Conservation (phyloP, 371 early-diverging fungal genomes). For the Rhizopus stolonifer region DNA sequence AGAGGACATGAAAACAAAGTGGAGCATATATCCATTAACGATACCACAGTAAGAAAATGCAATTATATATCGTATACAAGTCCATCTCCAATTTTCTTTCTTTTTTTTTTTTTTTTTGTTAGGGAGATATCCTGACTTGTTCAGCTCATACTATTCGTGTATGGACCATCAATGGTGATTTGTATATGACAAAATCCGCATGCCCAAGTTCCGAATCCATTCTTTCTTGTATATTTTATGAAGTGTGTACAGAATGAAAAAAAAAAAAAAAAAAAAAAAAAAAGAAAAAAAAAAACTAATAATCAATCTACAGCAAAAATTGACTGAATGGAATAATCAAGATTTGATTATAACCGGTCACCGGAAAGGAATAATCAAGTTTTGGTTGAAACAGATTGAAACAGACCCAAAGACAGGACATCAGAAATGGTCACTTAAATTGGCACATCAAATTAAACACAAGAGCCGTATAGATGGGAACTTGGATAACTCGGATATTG, state of each 20-base stretch:
- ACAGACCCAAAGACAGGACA: slow-evolving; percentile 29
- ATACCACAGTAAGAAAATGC: slow-evolving; percentile 47
- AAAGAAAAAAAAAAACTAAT: too few species aligned
- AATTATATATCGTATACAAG: background rate
- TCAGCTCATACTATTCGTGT: slow-evolving; percentile 58
- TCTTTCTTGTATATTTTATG: slow-evolving; percentile 57
- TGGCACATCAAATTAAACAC: slow-evolving; percentile 33
- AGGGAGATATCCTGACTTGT: slow-evolving; percentile 75
- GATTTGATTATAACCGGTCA: slow-evolving; percentile 65
- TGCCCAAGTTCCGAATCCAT: slow-evolving; percentile 61
- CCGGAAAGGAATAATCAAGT: slow-evolving; percentile 49
- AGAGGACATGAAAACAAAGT: slow-evolving; percentile 60
- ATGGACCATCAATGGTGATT: slow-evolving; percentile 77
- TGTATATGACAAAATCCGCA: slow-evolving; percentile 55
- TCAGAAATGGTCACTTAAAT: slow-evolving; percentile 29
- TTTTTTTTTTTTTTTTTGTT: background rate
- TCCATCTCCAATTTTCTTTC: too few species aligned
- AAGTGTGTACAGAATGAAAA: slow-evolving; percentile 28
- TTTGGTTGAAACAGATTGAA: slow-evolving; percentile 48
- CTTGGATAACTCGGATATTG: slow-evolving; percentile 36
- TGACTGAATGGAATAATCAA: slow-evolving; percentile 26
- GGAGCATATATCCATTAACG: slow-evolving; percentile 57
- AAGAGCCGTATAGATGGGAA: slow-evolving; percentile 17
- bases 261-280: background rate
- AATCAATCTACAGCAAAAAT: slow-evolving; percentile 3